Evolutionary conservation across 192 early-diverging fungal species (phyloP), one percentile per base, ranked within the genome.

Genomic region (Glomus cerebriforme): DNA sequence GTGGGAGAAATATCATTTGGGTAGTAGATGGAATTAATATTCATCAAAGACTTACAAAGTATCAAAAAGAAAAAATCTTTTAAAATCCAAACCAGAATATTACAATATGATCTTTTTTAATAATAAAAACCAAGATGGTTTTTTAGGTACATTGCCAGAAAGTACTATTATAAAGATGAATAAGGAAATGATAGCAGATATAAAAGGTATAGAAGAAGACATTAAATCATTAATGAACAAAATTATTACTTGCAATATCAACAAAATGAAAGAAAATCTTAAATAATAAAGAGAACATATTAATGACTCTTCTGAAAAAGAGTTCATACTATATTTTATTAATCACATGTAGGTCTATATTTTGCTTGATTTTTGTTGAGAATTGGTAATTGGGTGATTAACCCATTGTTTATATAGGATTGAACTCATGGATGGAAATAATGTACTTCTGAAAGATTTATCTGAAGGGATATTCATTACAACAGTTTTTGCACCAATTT

Each of bases 31-130:
- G 58, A 59, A 59, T 59, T 59, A n/a, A 59, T 15, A 59, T 59
- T n/a, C 58, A 10, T 22, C 17, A 59, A 59, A 59, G 58, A 10
- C 58, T 59, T n/a, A 71, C 69, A 71, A 9, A 45, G 29, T 71
- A 71, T 34, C 69, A 71, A 34, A 3, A 35, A 17, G 43, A 71
- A 71, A 47, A 47, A 71, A 71, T 24, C 69, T 34, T 22, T 7
- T 34, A 49, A 73, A 73, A 73, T n/a, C 71, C 3, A 73, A 47
- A 54, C 71, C 71, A 62, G 59, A 62, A 27, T 27, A 27, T 27
- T 62, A 62, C 9, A n/a, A 62, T 27, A 10, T 62, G 22, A 47
- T 73, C 12, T 47, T 73, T 17, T 73, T 73, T 35, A n/a, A 22
- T 73, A 58, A 24, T 24, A 47, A 73, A 45, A 13, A 58, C 9